Percentiles rank a stretch among this genome's conserved stretches.
Evolutionary conservation across 2,329 filamentous ascomycete genomes (phyloP).

Genomic region (Lecanicillium sp.): DNA sequence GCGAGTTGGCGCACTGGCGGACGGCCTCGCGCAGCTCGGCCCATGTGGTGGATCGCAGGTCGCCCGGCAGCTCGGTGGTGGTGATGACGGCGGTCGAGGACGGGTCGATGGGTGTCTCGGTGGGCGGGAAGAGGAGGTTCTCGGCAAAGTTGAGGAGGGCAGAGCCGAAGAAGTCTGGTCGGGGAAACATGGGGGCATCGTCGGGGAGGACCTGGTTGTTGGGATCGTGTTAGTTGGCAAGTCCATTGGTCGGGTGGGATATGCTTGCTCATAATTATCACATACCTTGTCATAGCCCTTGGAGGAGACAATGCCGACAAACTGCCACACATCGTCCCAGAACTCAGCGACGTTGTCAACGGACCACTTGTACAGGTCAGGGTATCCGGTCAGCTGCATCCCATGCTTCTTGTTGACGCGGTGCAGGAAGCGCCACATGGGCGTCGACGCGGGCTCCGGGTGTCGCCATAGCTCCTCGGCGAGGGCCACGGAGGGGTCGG

Average conservation of each 20-base stretch:
- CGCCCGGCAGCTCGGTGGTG: conserved; percentile 63
- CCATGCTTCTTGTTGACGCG: conserved; percentile 60
- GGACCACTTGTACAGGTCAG: conserved; percentile 80
- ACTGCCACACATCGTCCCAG: conserved; percentile 82
- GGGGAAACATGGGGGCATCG: conserved; percentile 69
- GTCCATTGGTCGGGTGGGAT: no score
- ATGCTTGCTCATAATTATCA: no score
- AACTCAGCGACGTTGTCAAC: conserved; percentile 66
- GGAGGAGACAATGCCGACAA: conserved; percentile 67
- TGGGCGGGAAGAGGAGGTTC: conserved; percentile 76
- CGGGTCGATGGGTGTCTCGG: conserved; percentile 34
- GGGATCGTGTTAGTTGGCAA: background rate
- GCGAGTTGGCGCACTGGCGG: conserved; percentile 60
- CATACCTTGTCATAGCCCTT: conserved; percentile 51
- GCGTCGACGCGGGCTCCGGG: conserved; percentile 55
- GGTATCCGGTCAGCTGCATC: conserved; percentile 57
- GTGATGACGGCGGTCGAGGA: conserved; percentile 66
- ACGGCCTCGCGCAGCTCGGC: conserved; percentile 71
- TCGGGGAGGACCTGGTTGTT: conserved; percentile 56
- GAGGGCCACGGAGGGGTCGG: conserved; percentile 5
- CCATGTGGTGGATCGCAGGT: conserved; percentile 60
- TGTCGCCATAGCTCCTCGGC: conserved; percentile 62
- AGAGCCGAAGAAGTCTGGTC: conserved; percentile 76
- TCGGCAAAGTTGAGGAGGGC: conserved; percentile 86
- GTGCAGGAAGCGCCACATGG: conserved; percentile 65